Conservation (phyloP, 768 basidiomycete species). For the Hydnomerulius pinastri region DNA sequence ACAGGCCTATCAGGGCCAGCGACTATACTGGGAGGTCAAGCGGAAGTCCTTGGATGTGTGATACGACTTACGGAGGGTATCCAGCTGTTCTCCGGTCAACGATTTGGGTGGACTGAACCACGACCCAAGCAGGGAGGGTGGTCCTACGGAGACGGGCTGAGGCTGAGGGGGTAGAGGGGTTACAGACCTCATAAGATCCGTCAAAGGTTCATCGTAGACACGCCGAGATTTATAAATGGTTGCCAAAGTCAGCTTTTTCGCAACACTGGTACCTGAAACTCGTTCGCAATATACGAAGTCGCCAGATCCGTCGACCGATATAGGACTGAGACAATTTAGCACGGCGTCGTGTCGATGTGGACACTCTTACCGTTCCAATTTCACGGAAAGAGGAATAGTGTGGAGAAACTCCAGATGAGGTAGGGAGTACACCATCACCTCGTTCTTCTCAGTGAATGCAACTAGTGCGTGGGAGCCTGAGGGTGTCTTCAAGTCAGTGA, state of each 20-base stretch:
- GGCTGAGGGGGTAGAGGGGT: conserved; percentile 55
- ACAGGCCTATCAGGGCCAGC: conserved; percentile 66
- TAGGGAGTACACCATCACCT: conserved; percentile 59
- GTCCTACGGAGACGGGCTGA: conserved; percentile 60
- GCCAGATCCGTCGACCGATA: conserved; percentile 50
- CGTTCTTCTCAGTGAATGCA: conserved; percentile 52
- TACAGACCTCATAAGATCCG: conserved; percentile 48
- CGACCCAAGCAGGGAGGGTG: conserved; percentile 53
- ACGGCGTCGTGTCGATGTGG: not conserved
- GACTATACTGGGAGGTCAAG: conserved; percentile 39
- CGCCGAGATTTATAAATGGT: conserved; percentile 62
- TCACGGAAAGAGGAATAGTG: conserved; percentile 38
- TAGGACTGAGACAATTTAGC: conserved; percentile 26
- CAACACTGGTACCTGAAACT: conserved; percentile 35
- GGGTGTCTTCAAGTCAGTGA: not conserved
- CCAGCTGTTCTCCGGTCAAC: conserved; percentile 61
- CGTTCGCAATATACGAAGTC: conserved; percentile 53
- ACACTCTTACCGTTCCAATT: conserved; percentile 4
- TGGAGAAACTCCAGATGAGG: conserved; percentile 61
- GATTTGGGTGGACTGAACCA: conserved; percentile 53
- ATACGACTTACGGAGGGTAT: conserved; percentile 52
- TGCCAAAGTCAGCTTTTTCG: conserved; percentile 47
- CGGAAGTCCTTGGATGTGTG: not conserved
- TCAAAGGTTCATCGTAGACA: conserved; percentile 48
- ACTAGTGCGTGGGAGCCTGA: conserved; percentile 57